Evolutionary conservation across 208 protist genomes (phyloP), one percentile per base, ranked within the genome.

Genomic region (Wallacemonas sp.): DNA sequence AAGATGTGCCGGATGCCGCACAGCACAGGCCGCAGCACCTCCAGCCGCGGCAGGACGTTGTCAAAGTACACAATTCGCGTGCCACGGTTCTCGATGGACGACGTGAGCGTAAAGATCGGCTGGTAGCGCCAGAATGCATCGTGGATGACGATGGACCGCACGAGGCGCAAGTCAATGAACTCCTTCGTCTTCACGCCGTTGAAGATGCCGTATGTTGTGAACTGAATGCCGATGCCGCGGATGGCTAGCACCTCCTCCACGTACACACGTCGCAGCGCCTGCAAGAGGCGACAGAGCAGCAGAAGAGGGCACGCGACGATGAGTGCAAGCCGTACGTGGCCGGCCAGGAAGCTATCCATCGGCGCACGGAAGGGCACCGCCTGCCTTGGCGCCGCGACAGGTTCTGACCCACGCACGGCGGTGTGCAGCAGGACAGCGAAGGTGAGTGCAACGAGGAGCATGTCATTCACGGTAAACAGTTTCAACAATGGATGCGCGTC

Each of bases 61-160:
- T 79, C 72, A 71, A 95, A 95, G 41, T 81, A 79, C 19, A 95
- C 86, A 0, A 92, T 15, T 0, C 83, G 73, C 21, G 60, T 29
- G 13, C 79, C 32, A 17, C 78, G 41, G 65, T 91, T 91, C 58
- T 93, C 87, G 5, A 95, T 69, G 13, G 83, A 85, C 3, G 81
- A 81, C 41, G 87, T 91, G 19, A 95, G 77, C 55, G 86, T 93
- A 33, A 93, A 93, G 0, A 95, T 87, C 10, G 75, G 83, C 63
- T 87, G 84, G 39, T 86, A 88, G 24, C 89, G 78, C 41, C 83
- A 89, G 60, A 88, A 95, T 3, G 85, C 71, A 48, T 95, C 89
- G 66, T 95, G 87, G 39, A 95, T 87, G 37, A 93, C 76, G 10
- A 95, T 58, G 1, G 71, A 79, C 26, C 83, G 82, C 38, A 95